Evolutionary conservation across 2,329 filamentous ascomycete species (phyloP).

Genomic region (Colletotrichum sp.): DNA sequence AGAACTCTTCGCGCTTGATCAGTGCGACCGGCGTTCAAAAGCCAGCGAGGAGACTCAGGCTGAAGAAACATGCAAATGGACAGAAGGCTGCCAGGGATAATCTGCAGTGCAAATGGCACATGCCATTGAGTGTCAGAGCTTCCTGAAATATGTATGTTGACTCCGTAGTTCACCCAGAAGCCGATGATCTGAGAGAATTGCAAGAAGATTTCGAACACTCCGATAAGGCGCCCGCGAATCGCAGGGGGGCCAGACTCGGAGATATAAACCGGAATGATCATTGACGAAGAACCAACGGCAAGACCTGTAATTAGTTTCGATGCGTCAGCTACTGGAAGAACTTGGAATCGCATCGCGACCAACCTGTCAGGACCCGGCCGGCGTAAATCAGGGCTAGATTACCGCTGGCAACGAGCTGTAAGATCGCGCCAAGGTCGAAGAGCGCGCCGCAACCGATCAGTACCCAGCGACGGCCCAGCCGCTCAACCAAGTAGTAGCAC

Average conservation of each 20-base stretch:
- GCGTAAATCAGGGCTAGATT: conserved; percentile 61
- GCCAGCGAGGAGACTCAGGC: conserved; percentile 42
- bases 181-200: conserved; percentile 54
- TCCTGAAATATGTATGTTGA: conserved; percentile 27
- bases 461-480: conserved; percentile 56
- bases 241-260: conserved; percentile 60
- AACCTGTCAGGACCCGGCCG: conserved; percentile 58
- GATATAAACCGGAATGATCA: conserved; percentile 62
- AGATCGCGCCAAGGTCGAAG: conserved; percentile 51
- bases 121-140: conserved; percentile 37
- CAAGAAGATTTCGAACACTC: conserved; percentile 56
- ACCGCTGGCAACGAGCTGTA: conserved; percentile 47
- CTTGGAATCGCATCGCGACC: conserved; percentile 35
- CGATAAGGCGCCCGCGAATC: conserved; percentile 55
- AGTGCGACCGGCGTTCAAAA: conserved; percentile 36
- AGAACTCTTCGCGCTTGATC: conserved; percentile 43
- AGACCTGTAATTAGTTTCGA: conserved; percentile 48
- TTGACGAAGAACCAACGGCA: conserved; percentile 53
- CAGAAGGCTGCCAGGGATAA: conserved; percentile 41
- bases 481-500: conserved; percentile 60
- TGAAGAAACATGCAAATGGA: conserved; percentile 35
- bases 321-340: conserved; percentile 21
- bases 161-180: conserved; percentile 40
- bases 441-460: conserved; percentile 56
- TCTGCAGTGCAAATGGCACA: conserved; percentile 47